Percentiles rank a stretch among this genome's conserved stretches.
Conservation (phyloP, 2,329 filamentous ascomycete genomes). For the Colletotrichum sp. region DNA sequence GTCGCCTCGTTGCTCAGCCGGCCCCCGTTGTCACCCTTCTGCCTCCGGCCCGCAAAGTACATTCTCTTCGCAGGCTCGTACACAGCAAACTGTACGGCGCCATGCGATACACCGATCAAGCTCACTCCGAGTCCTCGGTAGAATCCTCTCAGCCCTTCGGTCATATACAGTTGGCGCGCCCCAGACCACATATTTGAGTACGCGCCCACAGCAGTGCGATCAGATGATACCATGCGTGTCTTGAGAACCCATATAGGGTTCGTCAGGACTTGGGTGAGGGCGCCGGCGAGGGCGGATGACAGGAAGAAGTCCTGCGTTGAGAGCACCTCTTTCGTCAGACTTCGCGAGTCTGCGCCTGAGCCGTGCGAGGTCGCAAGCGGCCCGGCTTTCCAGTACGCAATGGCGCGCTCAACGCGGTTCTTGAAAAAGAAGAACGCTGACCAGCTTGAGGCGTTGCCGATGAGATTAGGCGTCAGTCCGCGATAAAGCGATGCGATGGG, state of each 20-base stretch:
- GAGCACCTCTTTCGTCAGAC: conserved; percentile 43
- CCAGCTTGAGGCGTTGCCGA: conserved; percentile 92
- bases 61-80: conserved; percentile 75
- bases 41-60: conserved; percentile 54
- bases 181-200: conserved; percentile 82
- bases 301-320: conserved; percentile 78
- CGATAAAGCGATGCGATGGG: conserved; percentile 80
- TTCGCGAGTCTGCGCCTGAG: conserved; percentile 21
- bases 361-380: neutral
- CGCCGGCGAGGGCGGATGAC: conserved; percentile 73
- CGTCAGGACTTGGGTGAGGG: conserved; percentile 80
- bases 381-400: conserved; percentile 39
- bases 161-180: conserved; percentile 65
- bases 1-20: conserved; percentile 76
- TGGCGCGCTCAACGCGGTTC: conserved; percentile 54
- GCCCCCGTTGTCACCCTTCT: conserved; percentile 22
- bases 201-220: conserved; percentile 74
- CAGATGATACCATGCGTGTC: conserved; percentile 92
- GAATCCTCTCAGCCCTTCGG: conserved; percentile 80
- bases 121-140: conserved; percentile 87
- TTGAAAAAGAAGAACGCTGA: conserved; percentile 89
- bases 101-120: conserved; percentile 86
- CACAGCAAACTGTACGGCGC: conserved; percentile 93
- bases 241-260: conserved; percentile 99
- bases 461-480: conserved; percentile 85